Evolutionary conservation across 768 basidiomycete genomes (phyloP).

Genomic region (Mycena alexandri): DNA sequence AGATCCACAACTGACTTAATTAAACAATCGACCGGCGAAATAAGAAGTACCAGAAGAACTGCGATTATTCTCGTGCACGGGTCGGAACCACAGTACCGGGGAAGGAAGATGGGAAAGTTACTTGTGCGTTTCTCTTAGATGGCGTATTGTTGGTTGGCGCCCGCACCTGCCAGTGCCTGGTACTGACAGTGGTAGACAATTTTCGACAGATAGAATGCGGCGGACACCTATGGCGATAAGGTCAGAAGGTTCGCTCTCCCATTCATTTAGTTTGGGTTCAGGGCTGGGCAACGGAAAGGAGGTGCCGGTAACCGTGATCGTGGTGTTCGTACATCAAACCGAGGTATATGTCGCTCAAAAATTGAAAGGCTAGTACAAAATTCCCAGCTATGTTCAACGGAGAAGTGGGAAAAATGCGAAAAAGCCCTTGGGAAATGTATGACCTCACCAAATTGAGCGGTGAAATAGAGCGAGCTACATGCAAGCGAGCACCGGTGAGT

Average conservation of each 20-base stretch:
- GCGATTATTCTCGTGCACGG: too few relatives aligned
- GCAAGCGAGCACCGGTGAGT: too few relatives aligned
- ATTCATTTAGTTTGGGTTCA: background rate
- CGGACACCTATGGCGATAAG: slow-evolving; percentile 1
- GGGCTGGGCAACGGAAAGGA: background rate
- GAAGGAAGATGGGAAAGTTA: too few relatives aligned
- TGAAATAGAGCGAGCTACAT: background rate
- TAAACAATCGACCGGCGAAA: too few relatives aligned
- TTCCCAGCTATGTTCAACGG: background rate
- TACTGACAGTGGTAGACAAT: slow-evolving; percentile 8
- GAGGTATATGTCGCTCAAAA: background rate
- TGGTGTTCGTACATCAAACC: slow-evolving; percentile 2
- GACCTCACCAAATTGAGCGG: slow-evolving; percentile 4
- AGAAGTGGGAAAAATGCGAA: too few relatives aligned
- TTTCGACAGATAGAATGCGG: slow-evolving; percentile 17
- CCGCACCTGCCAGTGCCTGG: slow-evolving; percentile 21
- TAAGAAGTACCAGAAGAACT: too few relatives aligned
- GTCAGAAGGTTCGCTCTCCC: background rate
- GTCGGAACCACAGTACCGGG: background rate
- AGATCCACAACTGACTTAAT: too few relatives aligned
- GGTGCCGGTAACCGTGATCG: slow-evolving; percentile 10
- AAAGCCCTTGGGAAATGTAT: background rate
- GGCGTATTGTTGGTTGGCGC: slow-evolving; percentile 2
- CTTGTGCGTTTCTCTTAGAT: background rate
- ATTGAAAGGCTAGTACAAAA: background rate